Evolutionary conservation across 257 asterid species (phyloP).

Genomic region (Haberlea rhodopensis): DNA sequence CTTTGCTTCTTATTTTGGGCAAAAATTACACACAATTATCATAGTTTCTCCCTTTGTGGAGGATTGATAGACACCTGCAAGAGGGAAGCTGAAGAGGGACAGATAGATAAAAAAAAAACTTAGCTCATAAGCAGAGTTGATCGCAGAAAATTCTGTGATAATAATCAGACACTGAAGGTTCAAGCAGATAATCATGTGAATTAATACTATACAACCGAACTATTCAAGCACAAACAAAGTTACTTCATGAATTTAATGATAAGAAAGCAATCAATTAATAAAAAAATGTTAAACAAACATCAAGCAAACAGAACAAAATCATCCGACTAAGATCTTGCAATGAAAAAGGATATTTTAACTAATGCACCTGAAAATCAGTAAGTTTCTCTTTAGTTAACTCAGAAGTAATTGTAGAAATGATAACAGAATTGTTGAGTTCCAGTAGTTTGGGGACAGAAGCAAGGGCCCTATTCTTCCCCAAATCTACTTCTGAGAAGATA

Average conservation of each 20-base stretch:
- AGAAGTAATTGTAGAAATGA: slow-evolving; percentile 30
- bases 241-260: background rate
- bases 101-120: no score
- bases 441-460: slow-evolving; percentile 39
- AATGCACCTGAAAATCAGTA: slow-evolving; percentile 40
- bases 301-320: background rate
- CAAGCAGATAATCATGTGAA: background rate
- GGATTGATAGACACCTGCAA: background rate
- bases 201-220: background rate
- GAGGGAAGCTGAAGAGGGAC: background rate
- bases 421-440: slow-evolving; percentile 44
- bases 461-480: slow-evolving; percentile 49
- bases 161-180: background rate
- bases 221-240: background rate
- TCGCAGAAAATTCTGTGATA: background rate
- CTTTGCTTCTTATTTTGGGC: background rate
- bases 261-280: background rate
- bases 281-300: background rate
- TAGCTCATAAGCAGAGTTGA: background rate
- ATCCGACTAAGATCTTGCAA: background rate
- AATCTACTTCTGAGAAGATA: slow-evolving; percentile 41
- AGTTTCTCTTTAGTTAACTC: slow-evolving; percentile 38
- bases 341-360: background rate
- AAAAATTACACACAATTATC: background rate
- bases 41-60: background rate